Base-by-base conservation (phyloP, 2,329 filamentous ascomycete genomes). In the Neofusicoccum ribis region DNA sequence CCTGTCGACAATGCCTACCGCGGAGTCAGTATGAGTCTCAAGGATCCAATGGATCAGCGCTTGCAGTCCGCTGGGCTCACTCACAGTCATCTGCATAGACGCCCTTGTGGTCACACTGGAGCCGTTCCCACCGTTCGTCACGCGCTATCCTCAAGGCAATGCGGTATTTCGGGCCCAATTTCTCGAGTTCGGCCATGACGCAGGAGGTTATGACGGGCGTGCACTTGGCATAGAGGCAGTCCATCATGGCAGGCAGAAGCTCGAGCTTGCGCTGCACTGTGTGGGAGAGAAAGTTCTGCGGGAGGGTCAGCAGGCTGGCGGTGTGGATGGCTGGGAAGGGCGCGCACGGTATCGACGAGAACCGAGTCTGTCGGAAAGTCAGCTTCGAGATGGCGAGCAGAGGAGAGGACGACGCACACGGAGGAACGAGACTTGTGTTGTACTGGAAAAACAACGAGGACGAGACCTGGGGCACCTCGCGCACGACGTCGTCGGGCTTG, bases 241-340 rank as follows among this genome's bases (percentile, higher is more conserved):
- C 93, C 92, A 97, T 97, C 83, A 97, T 91, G 3, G 90, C 89
- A 67, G 94, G 89, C 20, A 96, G 85, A 12, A 98, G 82, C 39
- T 93, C 92, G 20, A 98, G 86, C 81, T 99, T 98, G 70, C 90
- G 88, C 78, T 93, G 91, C 1, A 98, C 91, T 0, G 93, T 95
- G 78, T 97, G 93, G 44, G 89, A 92, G 68, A 97, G 85, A 75
- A 97, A 97, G 76, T 96, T 96, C 64, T 68, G 65, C 9, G 75
- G 74, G 14, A 14, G 3, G 76, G 60, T 78, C 76, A 23, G 76
- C 75, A 23, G 50, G 50, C 61, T 3, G 9, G 27, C 2, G 17
- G 50, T 3, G 5, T 15, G 8, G 8, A n/a, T 11, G 20, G 3
- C 8, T 37, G 23, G 6, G 31, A 3, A 31, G 4, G 20, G 37